phyloP scores from a whole-genome alignment of 1,139 yeast genomes.

The Yamadazyma trypodendri region DNA sequence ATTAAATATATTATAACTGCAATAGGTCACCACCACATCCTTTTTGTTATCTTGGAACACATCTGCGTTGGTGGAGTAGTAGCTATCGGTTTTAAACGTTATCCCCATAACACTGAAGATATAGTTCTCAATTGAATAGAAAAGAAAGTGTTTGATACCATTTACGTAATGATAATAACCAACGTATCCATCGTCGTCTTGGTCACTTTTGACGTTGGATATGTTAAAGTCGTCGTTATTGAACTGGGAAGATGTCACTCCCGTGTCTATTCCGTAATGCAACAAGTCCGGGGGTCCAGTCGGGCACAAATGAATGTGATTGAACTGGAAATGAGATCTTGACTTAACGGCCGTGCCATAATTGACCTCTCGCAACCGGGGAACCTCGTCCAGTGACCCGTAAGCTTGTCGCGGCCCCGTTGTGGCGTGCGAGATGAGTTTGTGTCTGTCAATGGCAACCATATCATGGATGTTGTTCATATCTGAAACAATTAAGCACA shows the following conservation, averaged over 20 bases:
- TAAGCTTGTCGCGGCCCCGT: conserved; percentile 1
- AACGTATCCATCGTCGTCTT: conserved; percentile 40
- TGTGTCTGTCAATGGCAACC: conserved; percentile 4
- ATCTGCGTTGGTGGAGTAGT: conserved; percentile 19
- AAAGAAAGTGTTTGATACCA: conserved; percentile 28
- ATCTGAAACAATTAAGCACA: background rate
- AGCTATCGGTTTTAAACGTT: conserved; percentile 18
- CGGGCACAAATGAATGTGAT: conserved; percentile 4
- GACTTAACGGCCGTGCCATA: conserved; percentile 13
- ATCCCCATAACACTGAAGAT: conserved; percentile 30
- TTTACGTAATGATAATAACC: conserved; percentile 42
- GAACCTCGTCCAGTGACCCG: conserved; percentile 12
- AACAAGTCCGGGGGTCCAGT: conserved; percentile 42
- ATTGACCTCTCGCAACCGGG: conserved; percentile 13
- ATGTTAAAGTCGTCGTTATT: conserved; percentile 28
- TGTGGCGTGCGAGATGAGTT: background rate
- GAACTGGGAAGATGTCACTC: conserved; percentile 30
- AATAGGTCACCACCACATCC: conserved; percentile 46
- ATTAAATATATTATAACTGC: conserved; percentile 49
- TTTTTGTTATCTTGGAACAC: conserved; percentile 16
- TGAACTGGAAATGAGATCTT: conserved; percentile 11
- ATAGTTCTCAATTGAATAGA: conserved; percentile 29
- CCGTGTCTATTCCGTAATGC: conserved; percentile 40
- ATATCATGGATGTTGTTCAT: conserved; percentile 4
- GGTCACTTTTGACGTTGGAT: conserved; percentile 5